Percentiles rank a stretch among this genome's conserved stretches.
phyloP scores from a whole-genome alignment of 75 land plant species.

The Pinus albicaulis region DNA sequence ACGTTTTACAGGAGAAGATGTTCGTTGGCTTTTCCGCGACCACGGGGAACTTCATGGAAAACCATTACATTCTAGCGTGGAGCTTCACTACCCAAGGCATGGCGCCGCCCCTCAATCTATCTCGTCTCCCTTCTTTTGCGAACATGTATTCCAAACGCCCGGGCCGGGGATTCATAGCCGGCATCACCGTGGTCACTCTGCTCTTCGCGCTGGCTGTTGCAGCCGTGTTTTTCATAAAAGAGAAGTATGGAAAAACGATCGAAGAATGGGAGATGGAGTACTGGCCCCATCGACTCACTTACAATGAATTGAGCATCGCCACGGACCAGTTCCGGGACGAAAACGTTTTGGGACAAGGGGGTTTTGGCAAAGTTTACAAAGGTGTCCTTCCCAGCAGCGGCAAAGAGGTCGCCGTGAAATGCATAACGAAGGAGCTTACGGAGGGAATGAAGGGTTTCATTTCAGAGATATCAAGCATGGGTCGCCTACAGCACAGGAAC shows the following conservation, averaged over 20 bases:
- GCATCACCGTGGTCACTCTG: background rate
- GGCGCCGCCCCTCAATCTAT: background rate
- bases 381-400: background rate
- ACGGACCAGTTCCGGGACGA: background rate
- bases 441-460: background rate
- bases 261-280: slow-evolving; percentile 6
- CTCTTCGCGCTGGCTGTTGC: background rate
- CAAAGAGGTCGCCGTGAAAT: background rate
- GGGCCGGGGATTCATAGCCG: background rate
- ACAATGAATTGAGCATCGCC: background rate
- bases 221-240: background rate
- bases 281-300: background rate
- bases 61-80: slow-evolving; percentile 14
- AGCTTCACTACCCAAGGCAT: slow-evolving; percentile 8
- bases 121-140: background rate
- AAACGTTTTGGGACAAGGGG: background rate
- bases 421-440: background rate
- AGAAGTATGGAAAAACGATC: background rate
- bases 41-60: background rate
- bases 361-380: background rate
- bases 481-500: slow-evolving; percentile 24
- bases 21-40: background rate
- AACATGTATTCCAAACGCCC: background rate
- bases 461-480: slow-evolving; percentile 13
- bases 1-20: background rate